Evolutionary conservation across 805 yeast species (phyloP).

Genomic region (Nakazawaea anatomiae): DNA sequence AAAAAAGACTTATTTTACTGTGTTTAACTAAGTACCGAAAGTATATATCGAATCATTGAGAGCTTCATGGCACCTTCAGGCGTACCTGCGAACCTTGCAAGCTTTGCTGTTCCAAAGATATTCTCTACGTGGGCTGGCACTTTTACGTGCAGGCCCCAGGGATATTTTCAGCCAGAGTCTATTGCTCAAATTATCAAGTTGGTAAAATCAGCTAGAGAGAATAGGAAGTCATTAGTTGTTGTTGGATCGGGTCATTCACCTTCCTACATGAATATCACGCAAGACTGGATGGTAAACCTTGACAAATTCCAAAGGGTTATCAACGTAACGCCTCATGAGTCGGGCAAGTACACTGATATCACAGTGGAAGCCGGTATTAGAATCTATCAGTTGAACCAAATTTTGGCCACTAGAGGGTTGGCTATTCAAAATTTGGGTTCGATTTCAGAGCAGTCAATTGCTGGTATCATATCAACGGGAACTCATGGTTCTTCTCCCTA

Average conservation of each 20-base stretch:
- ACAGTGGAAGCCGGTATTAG: slow-evolving; percentile 94
- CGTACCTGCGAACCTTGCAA: slow-evolving; percentile 20
- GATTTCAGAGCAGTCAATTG: slow-evolving; percentile 87
- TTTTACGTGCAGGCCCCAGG: slow-evolving; percentile 67
- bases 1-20: background rate
- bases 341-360: slow-evolving; percentile 76
- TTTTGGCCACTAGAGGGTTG: slow-evolving; percentile 54
- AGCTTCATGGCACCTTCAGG: slow-evolving; percentile 4
- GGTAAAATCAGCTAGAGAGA: slow-evolving; percentile 57
- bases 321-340: slow-evolving; percentile 36
- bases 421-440: slow-evolving; percentile 92
- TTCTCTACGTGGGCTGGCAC: slow-evolving; percentile 86
- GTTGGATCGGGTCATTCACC: slow-evolving; percentile 97
- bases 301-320: slow-evolving; percentile 66
- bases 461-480: slow-evolving; percentile 95
- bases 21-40: background rate
- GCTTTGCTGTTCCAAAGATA: slow-evolving; percentile 31
- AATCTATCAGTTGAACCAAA: slow-evolving; percentile 65
- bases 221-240: slow-evolving; percentile 63
- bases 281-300: slow-evolving; percentile 82
- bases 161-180: slow-evolving; percentile 70
- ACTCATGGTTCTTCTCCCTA: slow-evolving; percentile 94
- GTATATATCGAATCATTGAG: background rate
- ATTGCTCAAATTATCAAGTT: slow-evolving; percentile 64
- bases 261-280: slow-evolving; percentile 80